Percentiles rank a stretch among this genome's conserved stretches.
Evolutionary conservation across 768 basidiomycete species (phyloP).

Genomic region (Mycena indigotica): DNA sequence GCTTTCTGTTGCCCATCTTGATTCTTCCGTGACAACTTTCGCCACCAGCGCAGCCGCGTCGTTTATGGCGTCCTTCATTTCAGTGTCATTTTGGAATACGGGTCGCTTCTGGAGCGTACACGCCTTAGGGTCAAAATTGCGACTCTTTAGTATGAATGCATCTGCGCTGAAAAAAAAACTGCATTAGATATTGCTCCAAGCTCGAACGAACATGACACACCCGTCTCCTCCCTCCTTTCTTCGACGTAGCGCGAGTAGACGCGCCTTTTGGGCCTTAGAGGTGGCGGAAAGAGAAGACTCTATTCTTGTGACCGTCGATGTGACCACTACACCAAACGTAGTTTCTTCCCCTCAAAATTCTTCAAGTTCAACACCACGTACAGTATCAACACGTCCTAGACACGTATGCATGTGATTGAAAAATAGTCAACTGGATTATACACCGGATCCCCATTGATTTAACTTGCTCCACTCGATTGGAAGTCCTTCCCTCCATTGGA

Average conservation of each 20-base stretch:
- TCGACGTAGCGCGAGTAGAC: constrained; percentile 74
- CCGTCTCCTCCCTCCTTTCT: constrained; percentile 64
- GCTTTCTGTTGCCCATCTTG: constrained; percentile 83
- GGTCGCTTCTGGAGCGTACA: constrained; percentile 73
- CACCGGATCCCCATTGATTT: too few species aligned
- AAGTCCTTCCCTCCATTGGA: too few species aligned
- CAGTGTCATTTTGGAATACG: constrained; percentile 47
- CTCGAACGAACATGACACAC: too few species aligned
- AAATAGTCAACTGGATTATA: too few species aligned
- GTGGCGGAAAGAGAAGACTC: constrained; percentile 62
- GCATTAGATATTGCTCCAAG: too few species aligned
- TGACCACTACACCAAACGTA: too few species aligned
- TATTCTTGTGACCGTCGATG: too few species aligned
- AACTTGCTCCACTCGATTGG: too few species aligned
- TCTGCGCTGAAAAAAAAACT: constrained; percentile 36
- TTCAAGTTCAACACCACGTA: too few species aligned
- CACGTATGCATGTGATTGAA: too few species aligned
- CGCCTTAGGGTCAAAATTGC: constrained; percentile 91
- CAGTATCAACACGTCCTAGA: too few species aligned
- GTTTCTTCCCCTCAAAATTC: too few species aligned
- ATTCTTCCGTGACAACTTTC: constrained; percentile 79
- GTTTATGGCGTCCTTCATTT: constrained; percentile 85
- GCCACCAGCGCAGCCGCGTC: constrained; percentile 81
- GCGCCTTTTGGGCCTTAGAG: constrained; percentile 80
- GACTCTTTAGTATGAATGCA: constrained; percentile 61